A percentile compares a stretch with the other conserved stretches of the same genome.
Evolutionary conservation across 1,284 basidiomycete genomes (phyloP).

Genomic region (Papiliotrema fonsecae): DNA sequence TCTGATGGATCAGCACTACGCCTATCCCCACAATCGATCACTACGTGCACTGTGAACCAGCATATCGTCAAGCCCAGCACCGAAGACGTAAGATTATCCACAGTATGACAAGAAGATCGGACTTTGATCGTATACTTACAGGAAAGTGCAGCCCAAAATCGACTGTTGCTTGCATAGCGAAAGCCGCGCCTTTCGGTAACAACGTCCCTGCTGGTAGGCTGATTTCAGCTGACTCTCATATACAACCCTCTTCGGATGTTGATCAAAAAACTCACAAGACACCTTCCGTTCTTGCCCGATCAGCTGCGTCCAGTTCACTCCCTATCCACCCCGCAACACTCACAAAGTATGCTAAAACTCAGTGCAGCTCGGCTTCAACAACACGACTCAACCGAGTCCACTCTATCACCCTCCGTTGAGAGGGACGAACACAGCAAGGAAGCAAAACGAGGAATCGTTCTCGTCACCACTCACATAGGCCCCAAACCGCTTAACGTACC

Average conservation of each 20-base stretch:
- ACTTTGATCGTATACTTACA: too few species aligned
- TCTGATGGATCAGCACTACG: too few species aligned
- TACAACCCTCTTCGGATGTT: not conserved
- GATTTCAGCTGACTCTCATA: not conserved
- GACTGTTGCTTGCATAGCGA: slow-evolving; percentile 42
- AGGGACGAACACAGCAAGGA: not conserved
- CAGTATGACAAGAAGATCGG: slow-evolving; percentile 4
- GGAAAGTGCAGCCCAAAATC: slow-evolving; percentile 44
- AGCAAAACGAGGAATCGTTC: too few species aligned
- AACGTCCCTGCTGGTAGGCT: slow-evolving; percentile 43
- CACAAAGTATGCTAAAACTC: slow-evolving; percentile 26
- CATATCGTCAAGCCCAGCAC: too few species aligned
- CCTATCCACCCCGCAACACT: not conserved
- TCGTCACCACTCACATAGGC: slow-evolving; percentile 40
- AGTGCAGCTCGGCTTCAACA: not conserved
- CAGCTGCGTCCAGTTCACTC: not conserved
- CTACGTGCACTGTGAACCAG: too few species aligned
- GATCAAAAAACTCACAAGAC: slow-evolving; percentile 33
- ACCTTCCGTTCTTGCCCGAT: slow-evolving; percentile 30
- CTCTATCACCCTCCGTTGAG: not conserved
- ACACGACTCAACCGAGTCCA: not conserved
- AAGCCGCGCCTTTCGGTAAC: slow-evolving; percentile 37
- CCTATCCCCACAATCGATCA: too few species aligned
- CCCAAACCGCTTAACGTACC: slow-evolving; percentile 36
- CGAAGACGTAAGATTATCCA: too few species aligned